Base-by-base conservation (phyloP, 2,329 filamentous ascomycete species). In the Fusarium lateritium region DNA sequence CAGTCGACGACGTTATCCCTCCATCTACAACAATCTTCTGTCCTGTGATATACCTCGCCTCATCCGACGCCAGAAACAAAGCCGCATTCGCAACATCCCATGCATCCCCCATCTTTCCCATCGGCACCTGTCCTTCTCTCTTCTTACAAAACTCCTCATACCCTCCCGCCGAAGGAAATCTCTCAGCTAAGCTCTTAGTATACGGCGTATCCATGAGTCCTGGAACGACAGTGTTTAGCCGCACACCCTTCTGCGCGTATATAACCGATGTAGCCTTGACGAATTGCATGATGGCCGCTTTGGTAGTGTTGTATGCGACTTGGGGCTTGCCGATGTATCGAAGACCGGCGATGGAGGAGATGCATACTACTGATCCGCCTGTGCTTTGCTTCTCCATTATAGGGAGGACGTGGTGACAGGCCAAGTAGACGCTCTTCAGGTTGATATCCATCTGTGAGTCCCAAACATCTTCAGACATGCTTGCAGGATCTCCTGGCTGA, bases 41-140 rank as follows among this genome's bases (percentile, higher is more conserved):
- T 1, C 88, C 88, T 2, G 87, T 91, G 6, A 91, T 84, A 73
- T 91, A 91, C 36, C 79, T 81, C 4, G 88, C 85, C 64, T 88
- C 86, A 45, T 86, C 83, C 36, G 86, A 88, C 5, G 82, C 87
- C 56, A 91, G 78, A 67, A 89, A 90, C 14, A 86, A 71, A 7
- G 83, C 86, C 2, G 86, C 82, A 73, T 87, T 83, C 0, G 87
- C 85, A 7, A 90, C 85, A 75, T 90, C 88, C 79, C 85, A 86
- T 1, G 86, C 84, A 73, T 86, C 84, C 0, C 88, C 88, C 83
- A 90, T 89, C 34, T 77, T 79, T 0, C 87, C 87, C 80, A 86
- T 85, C 0, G 88, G 88, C 2, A 89, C 86, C 70, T 89, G 87
- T 8, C 76, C 76, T 53, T 88, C 82, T 62, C 88, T 83, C 65